Evolutionary conservation across 2,329 filamentous ascomycete genomes (phyloP).

Genomic region (Colletotrichum nymphaeae): DNA sequence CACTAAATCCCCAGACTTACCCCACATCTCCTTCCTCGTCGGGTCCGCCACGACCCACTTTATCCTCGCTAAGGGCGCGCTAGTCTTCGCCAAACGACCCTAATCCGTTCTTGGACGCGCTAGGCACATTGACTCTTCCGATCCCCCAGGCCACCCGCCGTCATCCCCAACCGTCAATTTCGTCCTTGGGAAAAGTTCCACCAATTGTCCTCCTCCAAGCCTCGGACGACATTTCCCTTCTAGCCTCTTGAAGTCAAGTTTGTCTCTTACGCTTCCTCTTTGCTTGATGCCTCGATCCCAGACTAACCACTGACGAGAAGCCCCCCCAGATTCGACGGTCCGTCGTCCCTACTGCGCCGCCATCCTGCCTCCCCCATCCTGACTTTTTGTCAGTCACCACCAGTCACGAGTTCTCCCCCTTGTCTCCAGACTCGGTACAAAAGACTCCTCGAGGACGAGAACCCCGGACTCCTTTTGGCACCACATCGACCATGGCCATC

Average conservation of each 20-base stretch:
- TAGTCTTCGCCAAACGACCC: not conserved
- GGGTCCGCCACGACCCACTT: not conserved
- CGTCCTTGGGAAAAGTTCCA: slow-evolving; percentile 24
- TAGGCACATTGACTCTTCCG: slow-evolving; percentile 11
- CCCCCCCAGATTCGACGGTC: slow-evolving; percentile 28
- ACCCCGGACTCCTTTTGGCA: not conserved
- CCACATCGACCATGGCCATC: not conserved
- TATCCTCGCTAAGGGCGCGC: not conserved
- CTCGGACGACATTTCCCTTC: not conserved
- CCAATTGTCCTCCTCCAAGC: slow-evolving; percentile 16
- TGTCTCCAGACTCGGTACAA: not conserved
- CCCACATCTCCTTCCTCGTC: slow-evolving; percentile 9
- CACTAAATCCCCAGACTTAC: slow-evolving; percentile 36
- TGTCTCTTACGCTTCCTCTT: not conserved
- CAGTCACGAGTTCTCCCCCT: not conserved
- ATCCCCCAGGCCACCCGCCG: not conserved
- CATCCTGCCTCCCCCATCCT: not conserved
- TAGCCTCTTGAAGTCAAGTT: slow-evolving; percentile 20
- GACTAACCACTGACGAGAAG: not conserved
- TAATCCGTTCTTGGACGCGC: not conserved
- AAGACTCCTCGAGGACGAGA: not conserved
- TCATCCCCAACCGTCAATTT: slow-evolving; percentile 3
- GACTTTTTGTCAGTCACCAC: not conserved
- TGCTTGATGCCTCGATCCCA: no score
- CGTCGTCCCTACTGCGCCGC: slow-evolving; percentile 26